These are phyloP conservation scores for Arabidopsis lyrata DNA, from an alignment of 441 rosid species.

Conservation along the genomic window DNA sequence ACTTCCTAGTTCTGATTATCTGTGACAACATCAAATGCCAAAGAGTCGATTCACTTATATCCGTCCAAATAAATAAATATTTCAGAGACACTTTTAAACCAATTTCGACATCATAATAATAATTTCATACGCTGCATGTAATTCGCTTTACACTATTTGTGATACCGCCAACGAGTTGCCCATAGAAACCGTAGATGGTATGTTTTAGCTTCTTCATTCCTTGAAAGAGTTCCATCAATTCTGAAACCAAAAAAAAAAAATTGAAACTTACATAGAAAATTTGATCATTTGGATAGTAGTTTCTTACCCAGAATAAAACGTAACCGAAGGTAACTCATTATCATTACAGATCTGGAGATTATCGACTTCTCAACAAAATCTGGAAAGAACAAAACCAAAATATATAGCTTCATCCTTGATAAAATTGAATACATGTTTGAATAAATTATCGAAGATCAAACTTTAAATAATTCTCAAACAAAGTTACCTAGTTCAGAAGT, in stretches of 20 bases:
- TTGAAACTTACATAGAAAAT: background rate
- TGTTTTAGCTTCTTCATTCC: slow-evolving; percentile 61
- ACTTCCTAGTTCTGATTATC: no score
- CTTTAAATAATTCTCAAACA: background rate
- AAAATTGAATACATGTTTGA: background rate
- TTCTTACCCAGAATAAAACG: slow-evolving; percentile 65
- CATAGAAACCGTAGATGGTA: slow-evolving; percentile 41
- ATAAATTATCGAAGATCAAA: no score
- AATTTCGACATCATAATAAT: background rate
- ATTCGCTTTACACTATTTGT: slow-evolving; percentile 25
- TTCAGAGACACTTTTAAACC: background rate
- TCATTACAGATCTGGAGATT: slow-evolving; percentile 50
- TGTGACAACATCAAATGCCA: no score
- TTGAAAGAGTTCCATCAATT: slow-evolving; percentile 53
- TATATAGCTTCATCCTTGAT: background rate
- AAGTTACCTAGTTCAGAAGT: slow-evolving; percentile 55
- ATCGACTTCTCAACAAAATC: slow-evolving; percentile 49
- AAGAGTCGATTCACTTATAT: background rate
- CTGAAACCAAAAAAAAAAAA: slow-evolving; percentile 44
- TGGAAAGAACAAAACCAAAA: slow-evolving; percentile 33
- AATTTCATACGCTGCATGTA: slow-evolving; percentile 13
- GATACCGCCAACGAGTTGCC: slow-evolving; percentile 17
- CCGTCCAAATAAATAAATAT: background rate
- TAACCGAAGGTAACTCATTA: slow-evolving; percentile 54
- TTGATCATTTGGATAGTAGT: slow-evolving; percentile 11